Percentiles rank a stretch among this genome's conserved stretches.
These are phyloP conservation scores for Reutealis trisperma DNA, from an alignment of 345 rosid species.

Conservation along the genomic window DNA sequence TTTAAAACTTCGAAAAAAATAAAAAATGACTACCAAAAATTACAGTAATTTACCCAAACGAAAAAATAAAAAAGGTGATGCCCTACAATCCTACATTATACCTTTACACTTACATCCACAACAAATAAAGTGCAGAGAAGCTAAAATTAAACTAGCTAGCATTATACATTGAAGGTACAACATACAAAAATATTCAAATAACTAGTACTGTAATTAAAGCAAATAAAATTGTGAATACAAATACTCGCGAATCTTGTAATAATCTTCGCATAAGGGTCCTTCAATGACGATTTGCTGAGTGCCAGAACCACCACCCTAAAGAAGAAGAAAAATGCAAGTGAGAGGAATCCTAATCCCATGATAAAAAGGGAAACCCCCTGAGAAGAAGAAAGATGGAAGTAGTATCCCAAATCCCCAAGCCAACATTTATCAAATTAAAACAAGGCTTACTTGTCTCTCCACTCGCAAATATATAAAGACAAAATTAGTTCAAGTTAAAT, in stretches of 20 bases:
- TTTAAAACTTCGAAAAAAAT: too few relatives aligned
- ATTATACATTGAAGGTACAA: neutral
- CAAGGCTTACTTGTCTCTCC: neutral
- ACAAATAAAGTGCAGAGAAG: too few relatives aligned
- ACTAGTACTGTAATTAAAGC: slow-evolving; percentile 36
- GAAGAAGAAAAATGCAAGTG: slow-evolving; percentile 1
- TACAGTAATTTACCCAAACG: too few relatives aligned
- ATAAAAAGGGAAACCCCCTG: neutral
- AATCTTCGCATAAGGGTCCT: slow-evolving; percentile 94
- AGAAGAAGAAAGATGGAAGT: neutral
- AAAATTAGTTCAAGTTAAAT: neutral
- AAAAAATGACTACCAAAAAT: too few relatives aligned
- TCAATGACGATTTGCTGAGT: slow-evolving; percentile 87
- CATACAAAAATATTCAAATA: neutral
- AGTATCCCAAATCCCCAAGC: neutral
- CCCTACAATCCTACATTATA: too few relatives aligned
- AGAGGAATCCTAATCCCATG: neutral
- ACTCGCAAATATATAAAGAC: neutral
- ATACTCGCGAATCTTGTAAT: slow-evolving; percentile 79
- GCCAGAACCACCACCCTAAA: slow-evolving; percentile 76
- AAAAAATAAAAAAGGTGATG: too few relatives aligned
- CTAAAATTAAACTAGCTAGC: neutral
- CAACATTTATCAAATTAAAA: neutral
- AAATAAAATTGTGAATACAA: slow-evolving; percentile 91
- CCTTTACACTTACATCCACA: too few relatives aligned